Conservation (phyloP, 2,329 filamentous ascomycete species). For the Penicillium sp. region DNA sequence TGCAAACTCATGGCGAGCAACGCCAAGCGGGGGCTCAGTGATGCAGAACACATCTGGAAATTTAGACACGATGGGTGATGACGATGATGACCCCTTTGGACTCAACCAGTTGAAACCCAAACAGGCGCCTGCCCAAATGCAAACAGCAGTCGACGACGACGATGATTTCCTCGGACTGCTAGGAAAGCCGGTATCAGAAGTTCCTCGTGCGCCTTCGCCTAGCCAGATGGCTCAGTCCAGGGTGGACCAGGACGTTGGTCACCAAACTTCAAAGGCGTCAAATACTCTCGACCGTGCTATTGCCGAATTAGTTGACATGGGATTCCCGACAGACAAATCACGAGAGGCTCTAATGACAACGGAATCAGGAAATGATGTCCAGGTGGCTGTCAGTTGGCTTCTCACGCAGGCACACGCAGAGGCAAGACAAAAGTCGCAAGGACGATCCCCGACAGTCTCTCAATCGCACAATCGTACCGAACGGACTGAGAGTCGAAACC, state of each 20-base stretch:
- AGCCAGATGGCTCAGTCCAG: constrained; percentile 12
- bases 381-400: constrained; percentile 81
- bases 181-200: constrained; percentile 53
- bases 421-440: constrained; percentile 62
- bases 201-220: constrained; percentile 33
- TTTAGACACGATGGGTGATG: constrained; percentile 53
- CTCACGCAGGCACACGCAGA: constrained; percentile 86
- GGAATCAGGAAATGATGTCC: constrained; percentile 70
- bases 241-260: constrained; percentile 10
- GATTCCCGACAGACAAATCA: constrained; percentile 82
- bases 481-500: constrained; percentile 26
- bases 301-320: constrained; percentile 88
- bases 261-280: constrained; percentile 23
- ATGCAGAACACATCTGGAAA: constrained; percentile 18
- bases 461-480: constrained; percentile 15
- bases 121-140: constrained; percentile 44
- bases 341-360: constrained; percentile 72
- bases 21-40: constrained; percentile 12
- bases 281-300: constrained; percentile 69
- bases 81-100: constrained; percentile 86
- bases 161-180: constrained; percentile 59
- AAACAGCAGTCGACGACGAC: constrained; percentile 46
- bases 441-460: constrained; percentile 18
- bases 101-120: constrained; percentile 58
- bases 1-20: constrained; percentile 8